Conservation (phyloP, 257 asterid genomes). For the Nicotiana otophora region DNA sequence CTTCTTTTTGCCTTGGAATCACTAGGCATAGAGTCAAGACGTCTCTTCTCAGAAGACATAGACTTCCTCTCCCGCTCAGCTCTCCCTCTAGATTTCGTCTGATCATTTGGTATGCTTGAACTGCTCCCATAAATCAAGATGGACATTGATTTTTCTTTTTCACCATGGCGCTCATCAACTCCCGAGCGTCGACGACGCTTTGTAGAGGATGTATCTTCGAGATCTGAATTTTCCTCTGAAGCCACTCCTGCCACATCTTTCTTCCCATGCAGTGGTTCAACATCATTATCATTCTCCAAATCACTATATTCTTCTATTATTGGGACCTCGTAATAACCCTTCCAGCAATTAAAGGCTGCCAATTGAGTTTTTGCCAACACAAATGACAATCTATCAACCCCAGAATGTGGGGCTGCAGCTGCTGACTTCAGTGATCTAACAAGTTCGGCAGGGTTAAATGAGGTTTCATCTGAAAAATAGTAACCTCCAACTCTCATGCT, state of each 20-base stretch:
- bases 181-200: constrained; percentile 23
- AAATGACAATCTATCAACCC: constrained; percentile 35
- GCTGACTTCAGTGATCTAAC: constrained; percentile 33
- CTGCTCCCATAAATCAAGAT: constrained; percentile 28
- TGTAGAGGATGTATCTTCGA: constrained; percentile 24
- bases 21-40: not conserved
- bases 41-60: constrained; percentile 18
- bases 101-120: constrained; percentile 21
- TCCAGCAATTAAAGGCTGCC: constrained; percentile 58
- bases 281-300: constrained; percentile 32
- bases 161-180: constrained; percentile 18
- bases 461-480: constrained; percentile 23
- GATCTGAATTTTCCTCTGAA: constrained; percentile 18
- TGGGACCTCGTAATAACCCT: constrained; percentile 46
- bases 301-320: constrained; percentile 20
- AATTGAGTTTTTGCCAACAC: constrained; percentile 42
- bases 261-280: constrained; percentile 16
- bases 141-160: constrained; percentile 29
- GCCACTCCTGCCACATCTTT: constrained; percentile 19
- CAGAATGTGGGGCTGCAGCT: constrained; percentile 41
- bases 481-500: constrained; percentile 38
- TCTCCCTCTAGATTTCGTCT: constrained; percentile 19
- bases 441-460: constrained; percentile 40
- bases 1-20: constrained; percentile 11
- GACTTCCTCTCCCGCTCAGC: constrained; percentile 13